Evolutionary conservation across 2,329 filamentous ascomycete species (phyloP), one percentile per base, ranked within the genome.

Genomic region (Allantophomopsis lycopodina): DNA sequence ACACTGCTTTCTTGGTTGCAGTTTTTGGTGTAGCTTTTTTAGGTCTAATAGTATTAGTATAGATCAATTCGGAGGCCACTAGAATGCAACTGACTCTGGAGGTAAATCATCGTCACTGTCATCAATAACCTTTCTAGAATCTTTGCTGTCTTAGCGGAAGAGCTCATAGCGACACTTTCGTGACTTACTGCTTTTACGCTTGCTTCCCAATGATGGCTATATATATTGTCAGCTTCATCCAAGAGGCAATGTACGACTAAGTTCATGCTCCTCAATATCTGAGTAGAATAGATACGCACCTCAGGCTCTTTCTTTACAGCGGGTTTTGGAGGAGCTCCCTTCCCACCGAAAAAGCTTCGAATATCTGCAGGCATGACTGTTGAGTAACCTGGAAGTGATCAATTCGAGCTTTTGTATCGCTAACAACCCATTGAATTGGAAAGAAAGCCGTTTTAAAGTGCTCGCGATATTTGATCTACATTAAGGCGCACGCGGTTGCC

Each of bases 281-380:
- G 23, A 12, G 23, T 12, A 3, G 11, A 28, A 28, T 28, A 12
- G 23, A 28, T 50, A 37, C 48, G 45, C 43, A 53, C 46, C 40
- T 55, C 46, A 42, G 51, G 48, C 41, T 59, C 57, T 42, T 54
- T 54, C n/a, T 42, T 45, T 7, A 50, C 42, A n/a, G 36, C 30
- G 7, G 44, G 39, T 8, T 28, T 28, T 28, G 23, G 23, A 10
- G 23, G 23, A 46, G 72, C 69, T 38, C 76, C 74, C 59, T 87
- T 87, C 44, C 82, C 76, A 40, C 81, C 78, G 65, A 96, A 95
- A 62, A 95, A 96, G 51, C 71, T 86, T 55, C 88, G 74, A 54
- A 95, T 96, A 61, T 96, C 89, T 45, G 48, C 85, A 40, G 87
- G 76, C 87, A 94, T 94, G 34, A 18, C 32, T 28, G 23, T 28